These are phyloP conservation scores for Oxyria digyna DNA, from an alignment of 148 eudicot genomes.

Conservation along the genomic window DNA sequence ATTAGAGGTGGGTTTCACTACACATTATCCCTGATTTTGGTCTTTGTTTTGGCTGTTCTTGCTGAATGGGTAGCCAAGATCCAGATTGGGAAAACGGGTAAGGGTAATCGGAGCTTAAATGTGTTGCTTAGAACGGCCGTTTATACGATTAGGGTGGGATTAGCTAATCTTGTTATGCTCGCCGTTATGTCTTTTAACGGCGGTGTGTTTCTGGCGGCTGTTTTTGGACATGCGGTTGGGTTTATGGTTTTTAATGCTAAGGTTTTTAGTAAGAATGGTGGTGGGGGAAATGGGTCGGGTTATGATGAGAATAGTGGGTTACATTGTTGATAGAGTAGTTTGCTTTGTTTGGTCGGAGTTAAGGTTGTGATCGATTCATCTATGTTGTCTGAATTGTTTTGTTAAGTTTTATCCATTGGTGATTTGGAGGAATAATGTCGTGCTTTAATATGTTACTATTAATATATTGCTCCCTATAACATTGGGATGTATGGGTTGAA, in stretches of 20 bases:
- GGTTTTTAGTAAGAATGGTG: background rate
- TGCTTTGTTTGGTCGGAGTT: too few relatives aligned
- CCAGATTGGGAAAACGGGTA: background rate
- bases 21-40: conserved; percentile 20
- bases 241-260: background rate
- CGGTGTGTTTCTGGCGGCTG: conserved; percentile 36
- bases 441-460: too few relatives aligned
- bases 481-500: too few relatives aligned
- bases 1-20: conserved; percentile 25
- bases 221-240: conserved; percentile 6
- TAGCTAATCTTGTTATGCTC: conserved; percentile 37
- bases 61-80: conserved; percentile 28
- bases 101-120: conserved; percentile 3
- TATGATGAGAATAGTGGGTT: background rate
- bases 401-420: too few relatives aligned
- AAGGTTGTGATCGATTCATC: too few relatives aligned
- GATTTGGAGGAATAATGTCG: too few relatives aligned
- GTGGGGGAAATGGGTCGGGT: background rate
- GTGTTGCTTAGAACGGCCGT: conserved; percentile 14
- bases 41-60: conserved; percentile 25
- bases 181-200: conserved; percentile 52
- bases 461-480: too few relatives aligned
- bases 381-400: too few relatives aligned
- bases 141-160: conserved; percentile 20
- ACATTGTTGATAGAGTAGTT: background rate